phyloP scores from a whole-genome alignment of 2,329 filamentous ascomycete genomes.

The Phoma sp. region DNA sequence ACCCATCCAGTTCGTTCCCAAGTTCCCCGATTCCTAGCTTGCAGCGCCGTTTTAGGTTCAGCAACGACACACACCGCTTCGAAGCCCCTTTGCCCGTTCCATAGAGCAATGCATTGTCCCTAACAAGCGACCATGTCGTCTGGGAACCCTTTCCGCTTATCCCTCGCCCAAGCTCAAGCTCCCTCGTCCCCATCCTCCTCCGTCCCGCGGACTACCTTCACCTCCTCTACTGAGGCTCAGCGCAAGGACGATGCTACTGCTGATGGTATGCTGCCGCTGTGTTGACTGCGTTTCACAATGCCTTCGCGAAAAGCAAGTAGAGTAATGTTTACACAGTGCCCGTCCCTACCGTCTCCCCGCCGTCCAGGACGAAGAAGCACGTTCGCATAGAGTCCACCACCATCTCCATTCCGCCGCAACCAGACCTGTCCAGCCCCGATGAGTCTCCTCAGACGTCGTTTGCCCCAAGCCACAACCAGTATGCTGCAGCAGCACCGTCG shows the following conservation, averaged over 20 bases:
- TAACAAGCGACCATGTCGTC: slow-evolving; percentile 45
- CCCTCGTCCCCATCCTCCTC: slow-evolving; percentile 16
- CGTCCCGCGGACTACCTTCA: slow-evolving; percentile 35
- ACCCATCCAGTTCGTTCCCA: too few relatives aligned
- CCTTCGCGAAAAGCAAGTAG: slow-evolving; percentile 22
- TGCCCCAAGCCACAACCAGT: slow-evolving; percentile 16
- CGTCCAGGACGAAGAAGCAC: slow-evolving; percentile 60
- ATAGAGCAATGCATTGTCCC: slow-evolving; percentile 49
- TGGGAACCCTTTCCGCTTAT: slow-evolving; percentile 49
- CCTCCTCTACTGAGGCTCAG: slow-evolving; percentile 28
- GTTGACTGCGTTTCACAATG: slow-evolving; percentile 24
- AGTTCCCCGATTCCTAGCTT: neutral
- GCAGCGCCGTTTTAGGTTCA: slow-evolving; percentile 17
- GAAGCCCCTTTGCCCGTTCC: neutral
- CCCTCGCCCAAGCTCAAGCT: slow-evolving; percentile 34
- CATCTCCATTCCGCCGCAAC: slow-evolving; percentile 43
- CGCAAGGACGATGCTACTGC: slow-evolving; percentile 29
- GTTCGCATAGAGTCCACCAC: slow-evolving; percentile 61
- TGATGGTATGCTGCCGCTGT: slow-evolving; percentile 39
- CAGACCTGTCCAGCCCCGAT: slow-evolving; percentile 34
- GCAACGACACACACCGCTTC: slow-evolving; percentile 28
- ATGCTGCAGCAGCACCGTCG: slow-evolving; percentile 26
- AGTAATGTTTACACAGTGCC: slow-evolving; percentile 46
- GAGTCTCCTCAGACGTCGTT: slow-evolving; percentile 23
- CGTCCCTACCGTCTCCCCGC: slow-evolving; percentile 29